These are phyloP conservation scores for Coelastrella sp. DNA, from an alignment of 139 green algal species.

Conservation along the genomic window DNA sequence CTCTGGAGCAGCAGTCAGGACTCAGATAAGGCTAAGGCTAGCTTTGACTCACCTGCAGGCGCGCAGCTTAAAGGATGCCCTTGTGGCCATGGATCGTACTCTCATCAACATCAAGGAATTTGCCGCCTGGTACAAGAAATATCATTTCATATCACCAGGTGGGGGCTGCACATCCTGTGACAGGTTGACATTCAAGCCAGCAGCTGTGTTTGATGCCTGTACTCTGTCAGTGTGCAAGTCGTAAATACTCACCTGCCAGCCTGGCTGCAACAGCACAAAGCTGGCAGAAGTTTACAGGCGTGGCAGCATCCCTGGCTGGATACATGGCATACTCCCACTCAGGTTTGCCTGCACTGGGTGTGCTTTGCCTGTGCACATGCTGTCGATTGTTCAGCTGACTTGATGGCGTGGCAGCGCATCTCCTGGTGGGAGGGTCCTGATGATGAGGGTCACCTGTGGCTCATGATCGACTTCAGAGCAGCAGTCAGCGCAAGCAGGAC, in stretches of 20 bases:
- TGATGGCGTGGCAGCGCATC: conserved; percentile 44
- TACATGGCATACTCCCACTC: not conserved
- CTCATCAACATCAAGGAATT: conserved; percentile 41
- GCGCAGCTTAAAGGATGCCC: conserved; percentile 46
- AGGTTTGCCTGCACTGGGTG: not conserved
- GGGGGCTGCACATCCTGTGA: too few relatives aligned
- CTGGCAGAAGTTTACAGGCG: not conserved
- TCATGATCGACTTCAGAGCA: conserved; percentile 48
- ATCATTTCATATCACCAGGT: conserved; percentile 38
- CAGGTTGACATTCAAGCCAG: not conserved
- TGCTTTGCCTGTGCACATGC: not conserved
- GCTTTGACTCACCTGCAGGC: not conserved
- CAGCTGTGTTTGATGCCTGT: not conserved
- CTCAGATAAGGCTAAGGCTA: not conserved
- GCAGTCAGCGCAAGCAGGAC: conserved; percentile 38
- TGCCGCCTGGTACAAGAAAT: conserved; percentile 28
- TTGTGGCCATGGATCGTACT: conserved; percentile 46
- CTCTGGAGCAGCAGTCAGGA: not conserved
- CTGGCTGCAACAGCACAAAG: not conserved
- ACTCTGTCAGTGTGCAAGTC: not conserved
- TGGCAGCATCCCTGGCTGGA: not conserved
- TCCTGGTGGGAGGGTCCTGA: conserved; percentile 47
- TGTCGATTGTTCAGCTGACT: not conserved
- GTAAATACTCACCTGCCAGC: not conserved
- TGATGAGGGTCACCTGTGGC: conserved; percentile 43